Evolutionary conservation across 257 asterid genomes (phyloP), one percentile per base, ranked within the genome.

Genomic region (Plantago elongata): DNA sequence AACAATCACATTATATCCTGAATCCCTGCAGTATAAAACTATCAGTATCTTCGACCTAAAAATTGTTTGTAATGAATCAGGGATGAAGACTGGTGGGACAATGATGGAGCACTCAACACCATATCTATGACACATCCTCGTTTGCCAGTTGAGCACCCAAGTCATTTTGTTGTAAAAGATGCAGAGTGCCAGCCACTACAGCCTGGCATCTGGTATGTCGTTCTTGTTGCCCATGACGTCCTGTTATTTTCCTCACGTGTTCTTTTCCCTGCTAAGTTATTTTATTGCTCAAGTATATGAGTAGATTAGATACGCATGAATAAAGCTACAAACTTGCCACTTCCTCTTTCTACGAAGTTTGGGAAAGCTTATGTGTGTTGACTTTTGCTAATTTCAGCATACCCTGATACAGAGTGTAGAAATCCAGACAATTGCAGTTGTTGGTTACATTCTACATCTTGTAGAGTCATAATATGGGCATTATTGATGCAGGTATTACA

Each of bases 61-160:
- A 7, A 29, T 3, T 55, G 54, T 45, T 16, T 61, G 50, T 14
- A 15, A 27, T 64, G 10, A 62, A 69, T 38, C 64, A 92, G 99
- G 79, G 97, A 93, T 73, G 94, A 93, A 65, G 99, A 89, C 62
- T 93, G 99, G 97, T 93, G 97, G 99, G 99, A 85, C 67, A 93
- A 93, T 54, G 99, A 93, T 51, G 99, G 99, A 59, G 97, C 99
- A 3, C 94, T 93, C 57, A 93, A 93, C 84, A 93, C 96, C 37
- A 83, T 89, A 73, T 89, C 97, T 38, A 93, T 93, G 97, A 93
- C 99, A 10, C 99, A 93, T 65, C 99, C 99, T 47, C 96, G 97
- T 61, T 68, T 87, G 51, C 99, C 99, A 1, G 70, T 83, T 9
- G 97, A 93, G 61, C 99, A 93, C 57, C 97, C 95, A 1, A 79